Base-by-base conservation (phyloP, 2,329 filamentous ascomycete genomes). In the Epichloe elymi region DNA sequence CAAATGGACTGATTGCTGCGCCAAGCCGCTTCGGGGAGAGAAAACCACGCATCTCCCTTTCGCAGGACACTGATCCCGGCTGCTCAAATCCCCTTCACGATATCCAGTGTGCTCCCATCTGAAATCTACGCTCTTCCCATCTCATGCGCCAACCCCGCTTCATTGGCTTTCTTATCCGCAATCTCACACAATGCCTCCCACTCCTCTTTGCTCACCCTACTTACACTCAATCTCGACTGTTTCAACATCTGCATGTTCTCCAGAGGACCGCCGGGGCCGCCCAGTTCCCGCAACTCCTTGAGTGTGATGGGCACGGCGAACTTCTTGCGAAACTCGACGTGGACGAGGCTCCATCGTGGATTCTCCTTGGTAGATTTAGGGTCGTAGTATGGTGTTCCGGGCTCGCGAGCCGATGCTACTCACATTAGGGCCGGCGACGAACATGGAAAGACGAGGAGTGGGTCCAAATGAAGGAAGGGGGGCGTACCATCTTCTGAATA, bases 311-410 rank as follows among this genome's bases (percentile, higher is more conserved):
- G 77, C 14, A 80, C 74, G 2, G 74, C 72, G 59, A 97, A 89
- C 67, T 95, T 96, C 64, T 81, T 82, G 52, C 85, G 81, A 64
- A 95, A 96, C 60, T 83, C 78, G 46, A 97, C 91, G 54, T 94
- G 86, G 1, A 97, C 93, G 17, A 93, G 78, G 49, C 83, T 87
- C 93, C 93, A 98, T 60, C 50, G 78, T 72, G 57, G 78, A 10
- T 69, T 70, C 5, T 70, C 70, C 43, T 66, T 65, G 4, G 69
- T 82, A 2, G 86, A 88, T 49, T 85, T 85, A 1, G 83, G 69
- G 62, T 97, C 93, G 64, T 89, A 94, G 68, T 96, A 96, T 0
- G 88, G 84, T 2, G 63, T 65, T 12, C 63, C 63, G 1, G 65
- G 62, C 1, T 58, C 60, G 15, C 61, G 62, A 15, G 61, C 63